phyloP scores from a whole-genome alignment of 2,329 filamentous ascomycete genomes.

The Emericellopsis cladophorae region DNA sequence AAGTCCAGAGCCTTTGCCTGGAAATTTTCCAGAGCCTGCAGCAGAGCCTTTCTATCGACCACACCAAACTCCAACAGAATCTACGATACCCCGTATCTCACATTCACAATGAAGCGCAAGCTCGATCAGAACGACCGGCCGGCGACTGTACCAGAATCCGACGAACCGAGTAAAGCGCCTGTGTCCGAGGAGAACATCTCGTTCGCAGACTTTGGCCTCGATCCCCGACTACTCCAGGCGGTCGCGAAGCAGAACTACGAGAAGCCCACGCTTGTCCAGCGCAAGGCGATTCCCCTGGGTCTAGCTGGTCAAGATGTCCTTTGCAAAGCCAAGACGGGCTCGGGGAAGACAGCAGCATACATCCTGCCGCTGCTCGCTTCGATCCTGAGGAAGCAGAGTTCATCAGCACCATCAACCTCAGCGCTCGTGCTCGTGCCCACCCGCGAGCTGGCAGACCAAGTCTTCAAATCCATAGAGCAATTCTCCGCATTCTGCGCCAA shows the following conservation, averaged over 20 bases:
- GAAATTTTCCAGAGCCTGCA: background rate
- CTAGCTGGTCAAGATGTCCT: slow-evolving; percentile 82
- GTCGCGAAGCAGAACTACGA: slow-evolving; percentile 75
- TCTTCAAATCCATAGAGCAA: slow-evolving; percentile 63
- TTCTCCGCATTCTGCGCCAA: slow-evolving; percentile 78
- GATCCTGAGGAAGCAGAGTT: slow-evolving; percentile 63
- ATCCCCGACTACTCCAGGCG: slow-evolving; percentile 75
- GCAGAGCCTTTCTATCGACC: background rate
- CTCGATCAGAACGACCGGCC: slow-evolving; percentile 42
- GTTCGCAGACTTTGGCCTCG: slow-evolving; percentile 70
- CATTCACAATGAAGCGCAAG: slow-evolving; percentile 44
- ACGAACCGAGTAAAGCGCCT: slow-evolving; percentile 12
- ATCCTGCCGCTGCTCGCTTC: slow-evolving; percentile 77
- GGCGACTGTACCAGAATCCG: slow-evolving; percentile 13
- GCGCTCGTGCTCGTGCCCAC: slow-evolving; percentile 90
- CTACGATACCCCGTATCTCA: background rate
- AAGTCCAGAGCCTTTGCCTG: background rate
- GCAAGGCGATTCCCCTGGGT: slow-evolving; percentile 75
- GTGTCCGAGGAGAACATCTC: slow-evolving; percentile 26
- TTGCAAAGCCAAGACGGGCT: slow-evolving; percentile 87
- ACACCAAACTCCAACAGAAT: background rate
- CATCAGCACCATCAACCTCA: slow-evolving; percentile 43
- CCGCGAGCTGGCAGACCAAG: slow-evolving; percentile 85
- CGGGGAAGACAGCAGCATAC: slow-evolving; percentile 96
- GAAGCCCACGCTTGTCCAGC: slow-evolving; percentile 79